Conservation (phyloP, 768 basidiomycete species). For the Cantharellus cinnabarinus region DNA sequence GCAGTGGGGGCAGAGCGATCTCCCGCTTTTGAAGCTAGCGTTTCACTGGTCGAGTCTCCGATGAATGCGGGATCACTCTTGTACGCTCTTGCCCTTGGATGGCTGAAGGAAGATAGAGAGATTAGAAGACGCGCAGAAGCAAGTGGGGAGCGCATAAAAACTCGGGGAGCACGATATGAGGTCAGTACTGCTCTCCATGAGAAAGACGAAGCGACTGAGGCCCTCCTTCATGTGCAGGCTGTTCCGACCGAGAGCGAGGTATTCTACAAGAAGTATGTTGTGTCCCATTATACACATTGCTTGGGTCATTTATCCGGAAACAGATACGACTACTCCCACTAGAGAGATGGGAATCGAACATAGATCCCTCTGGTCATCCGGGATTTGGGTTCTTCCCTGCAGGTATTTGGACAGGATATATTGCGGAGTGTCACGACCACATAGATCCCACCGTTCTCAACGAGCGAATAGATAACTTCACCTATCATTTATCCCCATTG, state of each 20-base stretch:
- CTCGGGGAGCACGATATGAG: conserved; percentile 34
- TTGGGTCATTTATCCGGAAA: background rate
- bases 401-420: too few relatives aligned
- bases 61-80: conserved; percentile 21
- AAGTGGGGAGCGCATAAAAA: conserved; percentile 28
- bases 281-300: background rate
- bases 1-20: conserved; percentile 5
- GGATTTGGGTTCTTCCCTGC: too few relatives aligned
- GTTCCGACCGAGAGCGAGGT: conserved; percentile 58
- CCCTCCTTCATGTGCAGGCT: conserved; percentile 18
- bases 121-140: conserved; percentile 37
- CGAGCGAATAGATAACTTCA: too few relatives aligned
- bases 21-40: conserved; percentile 4
- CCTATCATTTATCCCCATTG: too few relatives aligned
- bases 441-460: too few relatives aligned
- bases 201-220: background rate
- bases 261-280: conserved; percentile 62
- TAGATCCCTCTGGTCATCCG: too few relatives aligned
- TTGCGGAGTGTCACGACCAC: too few relatives aligned
- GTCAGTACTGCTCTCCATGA: background rate
- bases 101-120: conserved; percentile 72
- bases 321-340: conserved; percentile 1
- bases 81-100: conserved; percentile 58
- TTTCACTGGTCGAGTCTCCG: background rate
- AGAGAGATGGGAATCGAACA: background rate